Conservation (phyloP, 2,329 filamentous ascomycete species). For the Alternaria dauci region DNA sequence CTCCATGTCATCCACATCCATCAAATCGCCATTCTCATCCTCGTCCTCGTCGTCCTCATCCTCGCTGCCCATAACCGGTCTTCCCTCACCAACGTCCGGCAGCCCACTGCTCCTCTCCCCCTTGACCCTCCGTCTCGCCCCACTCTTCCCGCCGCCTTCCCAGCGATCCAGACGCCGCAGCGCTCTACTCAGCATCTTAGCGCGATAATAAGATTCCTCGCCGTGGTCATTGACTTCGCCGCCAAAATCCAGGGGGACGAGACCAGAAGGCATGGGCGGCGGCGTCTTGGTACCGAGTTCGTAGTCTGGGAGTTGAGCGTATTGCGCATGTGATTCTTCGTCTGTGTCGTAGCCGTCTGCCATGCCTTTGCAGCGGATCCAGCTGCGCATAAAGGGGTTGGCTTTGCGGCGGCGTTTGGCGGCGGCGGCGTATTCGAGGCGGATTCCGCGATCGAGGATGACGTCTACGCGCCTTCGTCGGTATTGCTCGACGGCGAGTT, state of each 20-base stretch:
- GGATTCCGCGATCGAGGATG: constrained; percentile 77
- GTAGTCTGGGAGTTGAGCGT: constrained; percentile 50
- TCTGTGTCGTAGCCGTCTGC: constrained; percentile 59
- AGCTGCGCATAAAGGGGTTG: constrained; percentile 72
- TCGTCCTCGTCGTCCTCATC: constrained; percentile 15
- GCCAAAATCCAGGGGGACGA: constrained; percentile 64
- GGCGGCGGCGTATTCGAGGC: constrained; percentile 69
- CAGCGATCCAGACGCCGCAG: constrained; percentile 74
- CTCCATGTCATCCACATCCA: constrained; percentile 25
- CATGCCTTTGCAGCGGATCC: constrained; percentile 66
- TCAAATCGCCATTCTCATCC: constrained; percentile 17
- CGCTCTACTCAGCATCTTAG: constrained; percentile 70
- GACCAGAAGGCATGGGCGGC: constrained; percentile 58
- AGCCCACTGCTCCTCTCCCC: constrained; percentile 16
- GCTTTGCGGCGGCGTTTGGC: constrained; percentile 70
- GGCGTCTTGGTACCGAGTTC: constrained; percentile 41
- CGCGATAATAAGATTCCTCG: constrained; percentile 74
- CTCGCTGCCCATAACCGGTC: constrained; percentile 19
- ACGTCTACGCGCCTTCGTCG: constrained; percentile 82
- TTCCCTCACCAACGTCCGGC: not conserved
- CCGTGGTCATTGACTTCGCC: constrained; percentile 76
- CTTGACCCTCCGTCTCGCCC: constrained; percentile 38
- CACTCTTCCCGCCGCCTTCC: constrained; percentile 58
- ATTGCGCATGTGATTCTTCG: constrained; percentile 41
- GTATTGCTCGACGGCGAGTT: constrained; percentile 81